A percentile compares a stretch with the other conserved stretches of the same genome.
These are phyloP conservation scores for Paramecium sexaurelia DNA, from an alignment of 73 alveolate genomes.

Conservation along the genomic window DNA sequence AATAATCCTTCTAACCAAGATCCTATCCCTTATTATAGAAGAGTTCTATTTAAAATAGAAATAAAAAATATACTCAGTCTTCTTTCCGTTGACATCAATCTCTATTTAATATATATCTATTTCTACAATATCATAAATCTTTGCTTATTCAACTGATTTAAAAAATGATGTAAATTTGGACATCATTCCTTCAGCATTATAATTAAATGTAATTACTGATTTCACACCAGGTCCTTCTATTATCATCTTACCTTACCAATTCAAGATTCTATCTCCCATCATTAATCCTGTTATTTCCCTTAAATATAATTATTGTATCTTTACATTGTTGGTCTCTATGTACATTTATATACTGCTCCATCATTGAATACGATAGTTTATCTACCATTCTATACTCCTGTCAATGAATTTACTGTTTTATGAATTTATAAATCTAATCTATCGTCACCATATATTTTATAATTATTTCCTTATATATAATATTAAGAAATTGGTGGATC, in stretches of 20 bases:
- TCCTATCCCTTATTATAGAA: neutral
- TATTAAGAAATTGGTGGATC: slow-evolving; percentile 48
- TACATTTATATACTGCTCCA: neutral
- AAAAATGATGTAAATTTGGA: slow-evolving; percentile 7
- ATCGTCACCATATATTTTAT: slow-evolving; percentile 21
- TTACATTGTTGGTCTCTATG: neutral
- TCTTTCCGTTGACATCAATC: neutral
- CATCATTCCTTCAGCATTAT: slow-evolving; percentile 44
- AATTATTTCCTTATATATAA: slow-evolving; percentile 23
- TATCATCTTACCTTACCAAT: neutral
- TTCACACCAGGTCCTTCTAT: slow-evolving; percentile 15
- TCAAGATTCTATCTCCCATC: slow-evolving; percentile 19
- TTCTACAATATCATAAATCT: neutral
- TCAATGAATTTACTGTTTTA: slow-evolving; percentile 25
- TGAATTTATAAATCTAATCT: neutral
- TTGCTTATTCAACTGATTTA: neutral
- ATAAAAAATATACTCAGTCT: neutral
- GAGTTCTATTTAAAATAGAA: neutral
- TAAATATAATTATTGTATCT: too few relatives aligned
- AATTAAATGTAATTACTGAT: slow-evolving; percentile 1
- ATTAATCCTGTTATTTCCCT: slow-evolving; percentile 32
- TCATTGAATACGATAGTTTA: neutral
- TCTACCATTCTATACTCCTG: neutral
- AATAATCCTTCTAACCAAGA: slow-evolving; percentile 37
- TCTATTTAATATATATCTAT: neutral